A percentile compares a stretch with the other conserved stretches of the same genome.
Evolutionary conservation across 257 asterid genomes (phyloP).

Genomic region (Cinchona pubescens): DNA sequence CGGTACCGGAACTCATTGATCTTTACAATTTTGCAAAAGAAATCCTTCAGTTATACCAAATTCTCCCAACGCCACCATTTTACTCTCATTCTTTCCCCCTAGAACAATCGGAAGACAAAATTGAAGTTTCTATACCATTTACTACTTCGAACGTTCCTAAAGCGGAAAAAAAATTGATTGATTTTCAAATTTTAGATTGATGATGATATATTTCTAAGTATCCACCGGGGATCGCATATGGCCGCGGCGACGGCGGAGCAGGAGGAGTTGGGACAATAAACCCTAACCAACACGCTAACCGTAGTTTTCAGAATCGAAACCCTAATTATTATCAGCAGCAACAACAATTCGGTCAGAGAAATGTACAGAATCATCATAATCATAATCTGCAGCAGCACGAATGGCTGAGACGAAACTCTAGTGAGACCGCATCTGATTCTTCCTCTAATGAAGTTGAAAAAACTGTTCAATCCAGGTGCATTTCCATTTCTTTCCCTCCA

Average conservation of each 20-base stretch:
- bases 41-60: neutral
- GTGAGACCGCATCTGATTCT: slow-evolving; percentile 11
- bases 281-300: too few relatives aligned
- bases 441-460: slow-evolving; percentile 18
- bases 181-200: neutral
- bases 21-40: neutral
- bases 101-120: neutral
- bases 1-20: too few relatives aligned
- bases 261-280: slow-evolving; percentile 8
- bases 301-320: slow-evolving; percentile 17
- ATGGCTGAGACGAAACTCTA: slow-evolving; percentile 28
- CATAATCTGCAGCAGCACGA: slow-evolving; percentile 27
- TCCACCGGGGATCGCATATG: slow-evolving; percentile 36
- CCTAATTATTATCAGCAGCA: slow-evolving; percentile 15
- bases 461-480: slow-evolving; percentile 17
- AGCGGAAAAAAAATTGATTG: neutral
- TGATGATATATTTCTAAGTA: slow-evolving; percentile 12
- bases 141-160: too few relatives aligned
- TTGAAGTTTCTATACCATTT: neutral
- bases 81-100: neutral
- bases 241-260: slow-evolving; percentile 23
- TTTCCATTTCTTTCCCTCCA: neutral
- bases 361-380: slow-evolving; percentile 6
- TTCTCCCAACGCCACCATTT: neutral
- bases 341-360: slow-evolving; percentile 16